Percentiles rank a stretch among this genome's conserved stretches.
Evolutionary conservation across 2,329 filamentous ascomycete species (phyloP).

Genomic region (Acephala macrosclerotiorum): DNA sequence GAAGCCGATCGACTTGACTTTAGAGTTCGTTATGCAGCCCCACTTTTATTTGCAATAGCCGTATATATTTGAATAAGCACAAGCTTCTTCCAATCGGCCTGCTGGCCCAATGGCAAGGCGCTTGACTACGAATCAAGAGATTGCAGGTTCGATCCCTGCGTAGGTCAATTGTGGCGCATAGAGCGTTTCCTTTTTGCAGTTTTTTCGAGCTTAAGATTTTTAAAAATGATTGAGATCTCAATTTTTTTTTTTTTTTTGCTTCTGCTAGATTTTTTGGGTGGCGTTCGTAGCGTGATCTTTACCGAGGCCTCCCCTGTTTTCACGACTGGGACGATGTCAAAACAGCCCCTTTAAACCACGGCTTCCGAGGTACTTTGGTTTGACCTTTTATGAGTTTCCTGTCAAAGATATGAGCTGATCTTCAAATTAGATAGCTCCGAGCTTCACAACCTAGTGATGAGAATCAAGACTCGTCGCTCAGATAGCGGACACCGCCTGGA

Average conservation of each 20-base stretch:
- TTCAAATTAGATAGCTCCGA: too few relatives aligned
- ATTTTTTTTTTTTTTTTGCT: not conserved
- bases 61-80: constrained; percentile 6
- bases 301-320: not conserved
- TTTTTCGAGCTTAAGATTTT: not conserved
- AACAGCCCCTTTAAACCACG: too few relatives aligned
- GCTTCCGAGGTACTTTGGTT: too few relatives aligned
- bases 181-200: not conserved
- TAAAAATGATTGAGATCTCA: not conserved
- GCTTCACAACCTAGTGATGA: too few relatives aligned
- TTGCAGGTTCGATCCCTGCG: constrained; percentile 37
- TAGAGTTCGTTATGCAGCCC: constrained; percentile 43
- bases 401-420: too few relatives aligned
- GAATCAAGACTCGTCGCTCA: too few relatives aligned
- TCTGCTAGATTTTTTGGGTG: not conserved
- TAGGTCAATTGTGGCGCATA: not conserved
- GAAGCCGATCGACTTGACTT: too few relatives aligned
- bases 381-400: too few relatives aligned
- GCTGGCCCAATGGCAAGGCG: constrained; percentile 57
- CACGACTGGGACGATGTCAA: not conserved
- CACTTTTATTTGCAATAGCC: constrained; percentile 49
- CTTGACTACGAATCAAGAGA: constrained; percentile 60
- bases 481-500: too few relatives aligned
- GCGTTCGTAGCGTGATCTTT: not conserved
- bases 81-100: constrained; percentile 27